Evolutionary conservation across 371 early-diverging fungal genomes (phyloP).

Genomic region (Cokeromyces recurvatus): DNA sequence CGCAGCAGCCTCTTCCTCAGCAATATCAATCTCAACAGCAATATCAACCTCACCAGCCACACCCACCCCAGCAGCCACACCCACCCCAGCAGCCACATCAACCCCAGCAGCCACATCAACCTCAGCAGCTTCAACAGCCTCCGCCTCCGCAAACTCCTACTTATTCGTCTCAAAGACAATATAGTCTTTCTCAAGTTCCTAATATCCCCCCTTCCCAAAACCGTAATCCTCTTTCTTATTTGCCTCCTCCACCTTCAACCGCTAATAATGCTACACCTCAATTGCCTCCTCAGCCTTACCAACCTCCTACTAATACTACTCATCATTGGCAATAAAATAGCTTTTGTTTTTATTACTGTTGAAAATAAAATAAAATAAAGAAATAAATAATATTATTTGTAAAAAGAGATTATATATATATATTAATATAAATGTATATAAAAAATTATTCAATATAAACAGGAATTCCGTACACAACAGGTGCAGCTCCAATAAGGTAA

Average conservation of each 20-base stretch:
- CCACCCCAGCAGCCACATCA: too few relatives aligned
- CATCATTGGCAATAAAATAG: not conserved
- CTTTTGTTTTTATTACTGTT: too few relatives aligned
- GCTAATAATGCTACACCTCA: constrained; percentile 1
- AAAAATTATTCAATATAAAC: too few relatives aligned
- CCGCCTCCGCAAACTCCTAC: not conserved
- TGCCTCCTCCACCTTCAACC: constrained; percentile 7
- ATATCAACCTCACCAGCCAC: not conserved
- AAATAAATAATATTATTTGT: too few relatives aligned
- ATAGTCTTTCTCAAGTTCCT: not conserved
- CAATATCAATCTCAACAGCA: not conserved
- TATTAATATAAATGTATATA: too few relatives aligned
- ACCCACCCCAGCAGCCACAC: too few relatives aligned
- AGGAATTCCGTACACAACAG: constrained; percentile 96
- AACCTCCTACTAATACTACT: not conserved
- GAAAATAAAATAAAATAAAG: too few relatives aligned
- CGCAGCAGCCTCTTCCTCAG: not conserved
- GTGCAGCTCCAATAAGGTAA: constrained; percentile 63
- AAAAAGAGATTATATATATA: too few relatives aligned
- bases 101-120: not conserved
- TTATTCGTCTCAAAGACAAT: not conserved
- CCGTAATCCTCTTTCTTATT: not conserved
- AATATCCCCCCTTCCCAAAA: not conserved
- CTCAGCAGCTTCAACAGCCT: not conserved
- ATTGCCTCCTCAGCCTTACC: constrained; percentile 2